Percentiles rank a stretch among this genome's conserved stretches.
These are phyloP conservation scores for Dictyostelium capitatum DNA, from an alignment of 78 protist genomes.

Conservation along the genomic window DNA sequence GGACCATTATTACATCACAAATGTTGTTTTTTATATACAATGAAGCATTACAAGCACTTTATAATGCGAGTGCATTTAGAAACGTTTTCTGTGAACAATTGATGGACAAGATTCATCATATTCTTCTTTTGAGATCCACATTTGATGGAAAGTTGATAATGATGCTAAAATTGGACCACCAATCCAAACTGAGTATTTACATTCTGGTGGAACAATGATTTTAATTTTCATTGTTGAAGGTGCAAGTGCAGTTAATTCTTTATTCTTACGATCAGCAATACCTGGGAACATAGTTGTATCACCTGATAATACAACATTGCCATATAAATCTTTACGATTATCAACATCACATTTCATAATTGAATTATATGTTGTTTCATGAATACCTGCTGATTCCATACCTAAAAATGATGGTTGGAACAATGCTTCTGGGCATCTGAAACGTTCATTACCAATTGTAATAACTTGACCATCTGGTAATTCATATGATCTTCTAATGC, in stretches of 20 bases:
- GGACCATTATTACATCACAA: too few species aligned
- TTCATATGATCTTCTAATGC: too few species aligned
- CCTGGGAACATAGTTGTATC: conserved; percentile 34
- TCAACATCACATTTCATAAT: conserved; percentile 79
- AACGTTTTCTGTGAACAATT: conserved; percentile 23
- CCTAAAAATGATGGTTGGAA: conserved; percentile 93
- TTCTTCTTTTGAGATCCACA: conserved; percentile 87
- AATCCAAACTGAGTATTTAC: conserved; percentile 88
- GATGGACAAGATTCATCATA: conserved; percentile 83
- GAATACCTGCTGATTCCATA: conserved; percentile 84
- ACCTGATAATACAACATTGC: conserved; percentile 90
- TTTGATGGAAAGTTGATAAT: conserved; percentile 76
- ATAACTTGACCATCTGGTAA: conserved; percentile 87
- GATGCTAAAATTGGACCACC: conserved; percentile 92
- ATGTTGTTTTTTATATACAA: too few species aligned
- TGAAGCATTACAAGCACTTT: too few species aligned
- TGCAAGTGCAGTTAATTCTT: conserved; percentile 62
- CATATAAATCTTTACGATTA: conserved; percentile 52
- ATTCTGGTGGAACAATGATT: conserved; percentile 84
- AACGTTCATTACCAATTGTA: conserved; percentile 85
- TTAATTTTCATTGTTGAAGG: conserved; percentile 60
- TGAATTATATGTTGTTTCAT: conserved; percentile 70
- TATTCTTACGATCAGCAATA: conserved; percentile 59
- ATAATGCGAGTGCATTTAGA: too few species aligned
- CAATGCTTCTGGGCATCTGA: conserved; percentile 89